Base-by-base conservation (phyloP, 1,139 yeast species). In the Yamadazyma atlantica region DNA sequence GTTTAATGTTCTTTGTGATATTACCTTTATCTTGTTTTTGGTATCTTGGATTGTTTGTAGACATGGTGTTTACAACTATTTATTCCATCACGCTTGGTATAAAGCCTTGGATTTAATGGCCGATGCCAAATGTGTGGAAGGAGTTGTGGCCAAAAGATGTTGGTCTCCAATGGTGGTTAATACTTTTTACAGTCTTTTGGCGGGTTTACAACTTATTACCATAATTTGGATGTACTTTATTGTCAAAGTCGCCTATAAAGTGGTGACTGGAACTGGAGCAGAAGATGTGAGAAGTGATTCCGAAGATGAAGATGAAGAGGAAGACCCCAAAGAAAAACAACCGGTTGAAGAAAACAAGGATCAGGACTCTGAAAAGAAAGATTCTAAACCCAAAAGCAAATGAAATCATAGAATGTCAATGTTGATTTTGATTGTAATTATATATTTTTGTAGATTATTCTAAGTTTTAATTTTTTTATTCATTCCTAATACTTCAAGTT, bases 241-340 rank as follows among this genome's bases (percentile, higher is more conserved):
- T 45, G 46, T 75, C 14, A 79, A 77, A 50, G 94, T 88, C 22
- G 87, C 86, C 14, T 62, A 72, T 42, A 80, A 73, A 53, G 94
- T 88, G 17, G 47, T 87, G 24, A 68, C 73, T 6, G 97, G 97
- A 4, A 70, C 66, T 15, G 79, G 81, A 25, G 94, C 88, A 36
- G 96, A 89, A 57, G 85, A 84, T 42, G 83, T 95, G 48, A 80
- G 95, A 57, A 90, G 87, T 53, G 86, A 78, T 48, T 92, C 84
- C 33, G 85, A 78, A 37, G 69, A 48, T 15, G 40, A 32, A 17
- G 51, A 42, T 6, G 40, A 33, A 13, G 40, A 37, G 31, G 32
- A 36, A 16, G 35, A 34, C 2, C n/a, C n/a, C n/a, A 40, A 33
- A 13, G 22, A 31, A 10, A 31, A 35, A 19, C 26, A 31, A 21